phyloP scores from a whole-genome alignment of 768 basidiomycete species.

The Pulveroboletus frians region DNA sequence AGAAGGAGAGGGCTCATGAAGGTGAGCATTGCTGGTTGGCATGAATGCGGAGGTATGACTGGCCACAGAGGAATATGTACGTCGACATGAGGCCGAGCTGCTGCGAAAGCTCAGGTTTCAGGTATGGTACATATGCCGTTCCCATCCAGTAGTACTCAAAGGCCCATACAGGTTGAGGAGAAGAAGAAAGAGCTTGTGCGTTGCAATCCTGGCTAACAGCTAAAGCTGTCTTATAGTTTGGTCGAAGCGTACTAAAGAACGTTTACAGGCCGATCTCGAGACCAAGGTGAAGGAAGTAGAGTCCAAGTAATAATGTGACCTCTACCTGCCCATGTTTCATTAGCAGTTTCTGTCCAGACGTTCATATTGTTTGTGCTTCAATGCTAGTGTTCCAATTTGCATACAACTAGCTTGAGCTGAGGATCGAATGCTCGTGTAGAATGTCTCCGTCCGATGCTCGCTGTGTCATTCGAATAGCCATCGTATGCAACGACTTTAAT shows the following conservation, averaged over 20 bases:
- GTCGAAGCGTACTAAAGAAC: conserved; percentile 9
- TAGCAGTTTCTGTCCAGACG: neutral
- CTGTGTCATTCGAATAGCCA: conserved; percentile 18
- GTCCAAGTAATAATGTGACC: conserved; percentile 16
- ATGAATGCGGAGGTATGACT: neutral
- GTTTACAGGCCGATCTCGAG: conserved; percentile 28
- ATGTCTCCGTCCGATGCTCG: conserved; percentile 13
- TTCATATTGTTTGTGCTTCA: neutral
- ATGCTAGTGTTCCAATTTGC: neutral
- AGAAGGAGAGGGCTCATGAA: conserved; percentile 72
- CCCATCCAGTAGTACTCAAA: neutral
- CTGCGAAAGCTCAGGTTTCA: conserved; percentile 53
- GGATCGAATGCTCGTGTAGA: neutral
- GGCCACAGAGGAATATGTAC: conserved; percentile 56
- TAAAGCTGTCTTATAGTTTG: conserved; percentile 11
- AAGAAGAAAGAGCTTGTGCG: conserved; percentile 33
- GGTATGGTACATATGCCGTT: conserved; percentile 33
- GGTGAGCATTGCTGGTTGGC: conserved; percentile 28
- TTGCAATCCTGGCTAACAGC: conserved; percentile 9
- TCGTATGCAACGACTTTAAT: conserved; percentile 15
- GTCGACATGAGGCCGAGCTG: conserved; percentile 51
- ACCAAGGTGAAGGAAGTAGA: conserved; percentile 21
- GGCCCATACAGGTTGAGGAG: conserved; percentile 22
- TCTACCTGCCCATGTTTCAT: conserved; percentile 1
- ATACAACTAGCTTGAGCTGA: neutral